Conservation (phyloP, 208 protist genomes). For the Herpetomonas samuelpessoai region DNA sequence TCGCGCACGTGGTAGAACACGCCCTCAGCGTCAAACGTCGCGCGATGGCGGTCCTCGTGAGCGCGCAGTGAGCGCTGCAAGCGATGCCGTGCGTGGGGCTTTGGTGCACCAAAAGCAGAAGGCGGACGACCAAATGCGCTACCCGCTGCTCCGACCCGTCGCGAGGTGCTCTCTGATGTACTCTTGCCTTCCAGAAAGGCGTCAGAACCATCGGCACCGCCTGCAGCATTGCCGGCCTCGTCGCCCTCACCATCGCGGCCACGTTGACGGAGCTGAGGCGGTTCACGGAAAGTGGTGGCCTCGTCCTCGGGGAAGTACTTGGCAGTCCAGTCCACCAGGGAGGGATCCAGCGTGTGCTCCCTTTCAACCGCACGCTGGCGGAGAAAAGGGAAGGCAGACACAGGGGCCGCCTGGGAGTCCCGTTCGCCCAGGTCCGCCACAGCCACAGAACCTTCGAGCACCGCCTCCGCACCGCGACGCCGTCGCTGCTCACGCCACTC, state of each 20-base stretch:
- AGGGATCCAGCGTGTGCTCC: slow-evolving; percentile 72
- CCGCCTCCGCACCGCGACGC: slow-evolving; percentile 41
- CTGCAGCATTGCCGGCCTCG: background rate
- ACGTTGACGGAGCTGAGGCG: slow-evolving; percentile 52
- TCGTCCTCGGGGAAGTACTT: slow-evolving; percentile 88
- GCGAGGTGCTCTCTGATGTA: too few species aligned
- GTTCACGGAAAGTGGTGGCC: slow-evolving; percentile 54
- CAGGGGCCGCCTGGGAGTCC: slow-evolving; percentile 16
- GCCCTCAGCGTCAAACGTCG: slow-evolving; percentile 88
- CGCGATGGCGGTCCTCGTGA: slow-evolving; percentile 71
- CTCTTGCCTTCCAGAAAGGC: too few species aligned
- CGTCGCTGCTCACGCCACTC: slow-evolving; percentile 39
- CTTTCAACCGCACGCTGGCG: slow-evolving; percentile 75
- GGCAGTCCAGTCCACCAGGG: slow-evolving; percentile 89
- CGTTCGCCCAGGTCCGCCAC: slow-evolving; percentile 34
- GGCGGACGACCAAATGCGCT: background rate
- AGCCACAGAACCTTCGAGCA: slow-evolving; percentile 56
- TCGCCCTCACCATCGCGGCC: background rate
- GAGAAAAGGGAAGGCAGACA: slow-evolving; percentile 83
- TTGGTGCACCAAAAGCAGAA: background rate
- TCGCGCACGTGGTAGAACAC: slow-evolving; percentile 78
- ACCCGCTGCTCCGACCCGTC: too few species aligned
- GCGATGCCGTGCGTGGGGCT: slow-evolving; percentile 45
- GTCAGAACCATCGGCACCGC: background rate
- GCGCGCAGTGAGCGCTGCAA: slow-evolving; percentile 63